phyloP scores from a whole-genome alignment of 1,284 basidiomycete genomes.

The Psilocybe mexicana region DNA sequence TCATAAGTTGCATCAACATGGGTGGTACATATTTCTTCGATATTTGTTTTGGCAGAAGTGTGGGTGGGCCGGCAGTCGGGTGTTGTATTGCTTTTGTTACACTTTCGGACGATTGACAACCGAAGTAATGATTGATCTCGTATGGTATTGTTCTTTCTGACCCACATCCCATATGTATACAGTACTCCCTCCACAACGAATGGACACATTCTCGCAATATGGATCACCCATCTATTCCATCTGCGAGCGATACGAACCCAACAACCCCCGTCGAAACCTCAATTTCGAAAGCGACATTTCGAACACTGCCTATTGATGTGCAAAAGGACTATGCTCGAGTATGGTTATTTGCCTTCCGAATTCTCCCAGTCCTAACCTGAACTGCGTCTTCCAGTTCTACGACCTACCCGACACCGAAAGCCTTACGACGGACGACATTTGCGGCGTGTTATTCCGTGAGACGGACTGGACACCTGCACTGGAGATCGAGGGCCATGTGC shows the following conservation, averaged over 20 bases:
- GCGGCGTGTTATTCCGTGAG: neutral
- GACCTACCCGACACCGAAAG: neutral
- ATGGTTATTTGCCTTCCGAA: neutral
- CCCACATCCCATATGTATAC: too few relatives aligned
- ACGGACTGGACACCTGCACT: neutral
- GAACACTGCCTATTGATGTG: neutral
- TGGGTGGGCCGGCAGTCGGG: too few relatives aligned
- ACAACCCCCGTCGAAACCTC: neutral
- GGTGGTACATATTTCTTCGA: too few relatives aligned
- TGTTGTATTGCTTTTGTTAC: too few relatives aligned
- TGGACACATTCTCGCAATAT: neutral
- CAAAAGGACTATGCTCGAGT: neutral
- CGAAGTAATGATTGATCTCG: too few relatives aligned
- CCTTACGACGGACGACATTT: neutral
- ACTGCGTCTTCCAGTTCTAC: neutral
- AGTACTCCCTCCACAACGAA: too few relatives aligned
- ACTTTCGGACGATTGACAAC: too few relatives aligned
- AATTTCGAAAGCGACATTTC: neutral
- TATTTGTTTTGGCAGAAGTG: too few relatives aligned
- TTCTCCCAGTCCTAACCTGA: neutral
- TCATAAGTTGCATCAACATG: too few relatives aligned
- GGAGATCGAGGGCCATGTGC: neutral
- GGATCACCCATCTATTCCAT: too few relatives aligned
- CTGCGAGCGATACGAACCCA: neutral
- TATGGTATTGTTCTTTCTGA: too few relatives aligned